Base-by-base conservation (phyloP, 2,329 filamentous ascomycete species). In the Diaporthe batatas region DNA sequence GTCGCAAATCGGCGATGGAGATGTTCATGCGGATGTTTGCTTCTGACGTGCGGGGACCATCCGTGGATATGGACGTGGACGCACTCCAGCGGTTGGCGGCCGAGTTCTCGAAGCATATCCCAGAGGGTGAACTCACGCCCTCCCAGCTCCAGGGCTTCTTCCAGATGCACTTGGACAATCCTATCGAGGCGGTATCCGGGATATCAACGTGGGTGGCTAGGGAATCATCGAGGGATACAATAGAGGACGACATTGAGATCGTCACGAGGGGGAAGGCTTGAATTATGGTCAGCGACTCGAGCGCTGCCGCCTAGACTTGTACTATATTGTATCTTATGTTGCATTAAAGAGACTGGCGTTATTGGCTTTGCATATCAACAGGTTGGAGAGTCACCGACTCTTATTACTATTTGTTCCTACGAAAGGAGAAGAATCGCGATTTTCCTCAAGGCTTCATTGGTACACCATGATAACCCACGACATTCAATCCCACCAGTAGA, bases 1-100 rank as follows among this genome's bases (percentile, higher is more conserved):
- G 79, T 57, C 80, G 73, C 29, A 76, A 76, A 54, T 81, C 79
- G 6, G 80, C 81, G 10, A 77, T 76, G 73, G 78, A 82, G 58
- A 82, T 82, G 81, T 82, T 82, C 54, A 65, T 81, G 25, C 78
- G 81, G 58, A 82, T 82, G 80, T 82, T 82, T 70, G 73, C 77
- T 10, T 75, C 77, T 10, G 79, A 81, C 21, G 39, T 72, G 3
- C 58, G 57, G 18, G 47, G 21, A 70, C 51, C 68, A 73, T 11
- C 11, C n/a, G 4, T 79, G 79, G 1, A 78, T 82, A 68, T 64
- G 79, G 36, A 64, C 8, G 11, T 53, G n/a, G 44, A 42, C 3
- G 32, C 18, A 11, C 53, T 74, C 10, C 76, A 57, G 10, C 65
- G 62, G 21, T 77, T 82, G 42, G 80, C 80, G 21, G 54, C 72